These are phyloP conservation scores for Albifimbria verrucaria DNA, from an alignment of 2,329 filamentous ascomycete genomes.

Conservation along the genomic window DNA sequence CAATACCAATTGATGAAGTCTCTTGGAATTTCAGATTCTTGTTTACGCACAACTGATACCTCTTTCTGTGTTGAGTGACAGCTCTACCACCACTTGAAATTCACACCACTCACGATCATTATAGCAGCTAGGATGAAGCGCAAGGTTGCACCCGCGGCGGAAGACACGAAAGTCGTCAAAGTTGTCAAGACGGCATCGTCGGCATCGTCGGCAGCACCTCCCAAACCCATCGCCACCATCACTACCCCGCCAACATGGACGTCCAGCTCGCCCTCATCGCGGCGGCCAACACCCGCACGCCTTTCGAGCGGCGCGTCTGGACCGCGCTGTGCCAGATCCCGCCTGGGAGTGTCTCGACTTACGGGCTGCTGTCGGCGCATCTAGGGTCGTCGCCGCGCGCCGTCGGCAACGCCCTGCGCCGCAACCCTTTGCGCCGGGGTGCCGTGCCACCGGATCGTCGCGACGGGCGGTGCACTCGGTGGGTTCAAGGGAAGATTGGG, in stretches of 20 bases:
- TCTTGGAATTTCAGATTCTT: background rate
- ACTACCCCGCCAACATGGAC: conserved; percentile 25
- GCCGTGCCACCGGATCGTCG: conserved; percentile 78
- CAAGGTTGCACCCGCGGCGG: too few relatives aligned
- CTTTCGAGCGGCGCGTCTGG: conserved; percentile 65
- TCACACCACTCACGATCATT: too few relatives aligned
- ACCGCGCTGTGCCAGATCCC: conserved; percentile 74
- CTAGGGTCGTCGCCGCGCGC: conserved; percentile 71
- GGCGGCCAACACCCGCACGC: conserved; percentile 38
- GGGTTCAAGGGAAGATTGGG: conserved; percentile 69
- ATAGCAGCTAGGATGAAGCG: too few relatives aligned
- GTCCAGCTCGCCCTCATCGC: conserved; percentile 43
- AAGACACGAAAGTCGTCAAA: too few relatives aligned
- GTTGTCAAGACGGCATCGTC: too few relatives aligned
- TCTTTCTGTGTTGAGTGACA: too few relatives aligned
- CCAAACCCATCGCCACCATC: background rate
- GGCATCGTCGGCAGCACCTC: too few relatives aligned
- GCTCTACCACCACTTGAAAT: too few relatives aligned
- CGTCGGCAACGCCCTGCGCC: conserved; percentile 71
- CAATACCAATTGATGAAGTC: too few relatives aligned
- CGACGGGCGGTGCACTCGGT: conserved; percentile 66
- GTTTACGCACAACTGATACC: too few relatives aligned
- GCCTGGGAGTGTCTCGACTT: conserved; percentile 70
- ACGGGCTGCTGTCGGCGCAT: conserved; percentile 66
- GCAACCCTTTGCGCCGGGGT: conserved; percentile 78